A percentile compares a stretch with the other conserved stretches of the same genome.
Evolutionary conservation across 805 yeast genomes (phyloP).

Genomic region (Wickerhamiella qilinensis): DNA sequence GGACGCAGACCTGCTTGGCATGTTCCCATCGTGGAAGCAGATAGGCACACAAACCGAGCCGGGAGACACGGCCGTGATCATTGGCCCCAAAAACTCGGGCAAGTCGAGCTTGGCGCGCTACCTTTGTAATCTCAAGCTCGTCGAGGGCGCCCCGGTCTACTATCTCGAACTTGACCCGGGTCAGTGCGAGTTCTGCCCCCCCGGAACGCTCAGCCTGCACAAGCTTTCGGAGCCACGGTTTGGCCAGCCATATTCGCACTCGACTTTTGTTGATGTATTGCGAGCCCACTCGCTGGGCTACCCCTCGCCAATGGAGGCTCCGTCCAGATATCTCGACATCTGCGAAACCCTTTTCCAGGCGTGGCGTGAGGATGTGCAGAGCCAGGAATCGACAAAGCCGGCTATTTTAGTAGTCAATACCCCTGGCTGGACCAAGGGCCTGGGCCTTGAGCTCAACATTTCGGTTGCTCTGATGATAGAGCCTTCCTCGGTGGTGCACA

Average conservation of each 20-base stretch:
- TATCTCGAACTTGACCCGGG: constrained; percentile 79
- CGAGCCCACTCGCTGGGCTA: constrained; percentile 40
- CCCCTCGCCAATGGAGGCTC: constrained; percentile 50
- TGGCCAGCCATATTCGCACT: constrained; percentile 26
- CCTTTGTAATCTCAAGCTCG: constrained; percentile 16
- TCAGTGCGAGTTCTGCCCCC: constrained; percentile 62
- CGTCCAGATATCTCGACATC: constrained; percentile 34
- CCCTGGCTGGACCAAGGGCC: constrained; percentile 88
- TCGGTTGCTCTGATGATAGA: constrained; percentile 25
- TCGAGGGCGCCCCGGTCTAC: constrained; percentile 23
- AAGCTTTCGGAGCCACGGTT: constrained; percentile 18
- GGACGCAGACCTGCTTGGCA: neutral
- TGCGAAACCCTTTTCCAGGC: constrained; percentile 27
- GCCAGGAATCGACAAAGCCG: constrained; percentile 3
- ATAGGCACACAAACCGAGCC: constrained; percentile 3
- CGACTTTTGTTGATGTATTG: constrained; percentile 12
- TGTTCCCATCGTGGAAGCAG: constrained; percentile 11
- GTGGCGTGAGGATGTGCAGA: constrained; percentile 18
- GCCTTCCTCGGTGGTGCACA: constrained; percentile 42
- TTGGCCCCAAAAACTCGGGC: constrained; percentile 66
- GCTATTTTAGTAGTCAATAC: constrained; percentile 47
- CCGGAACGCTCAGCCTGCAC: constrained; percentile 51
- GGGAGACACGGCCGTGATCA: constrained; percentile 22
- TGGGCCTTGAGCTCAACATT: constrained; percentile 52
- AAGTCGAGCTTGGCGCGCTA: constrained; percentile 57